Evolutionary conservation across 2,329 filamentous ascomycete species (phyloP).

Genomic region (Aquanectria penicillioides): DNA sequence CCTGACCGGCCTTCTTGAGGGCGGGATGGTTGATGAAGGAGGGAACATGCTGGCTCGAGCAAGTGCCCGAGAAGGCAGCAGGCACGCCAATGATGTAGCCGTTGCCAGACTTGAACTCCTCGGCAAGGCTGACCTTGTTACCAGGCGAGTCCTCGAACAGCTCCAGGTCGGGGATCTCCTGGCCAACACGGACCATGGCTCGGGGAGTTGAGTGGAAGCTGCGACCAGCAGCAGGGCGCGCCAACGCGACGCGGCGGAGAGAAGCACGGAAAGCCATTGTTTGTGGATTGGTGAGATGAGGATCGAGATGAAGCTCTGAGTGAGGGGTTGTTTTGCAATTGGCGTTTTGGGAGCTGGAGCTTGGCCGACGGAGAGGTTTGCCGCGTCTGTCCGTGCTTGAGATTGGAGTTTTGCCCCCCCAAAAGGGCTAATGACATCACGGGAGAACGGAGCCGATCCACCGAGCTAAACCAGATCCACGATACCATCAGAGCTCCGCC

Average conservation of each 20-base stretch:
- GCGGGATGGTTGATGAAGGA: conserved; percentile 85
- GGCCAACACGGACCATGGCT: conserved; percentile 78
- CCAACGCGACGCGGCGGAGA: conserved; percentile 46
- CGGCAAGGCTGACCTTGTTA: conserved; percentile 88
- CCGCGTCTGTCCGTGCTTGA: not conserved
- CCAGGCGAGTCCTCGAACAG: conserved; percentile 88
- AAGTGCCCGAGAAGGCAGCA: conserved; percentile 74
- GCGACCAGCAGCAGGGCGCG: conserved; percentile 45
- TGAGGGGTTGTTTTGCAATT: conserved; percentile 23
- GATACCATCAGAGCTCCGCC: conserved; percentile 8
- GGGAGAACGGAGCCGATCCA: conserved; percentile 13
- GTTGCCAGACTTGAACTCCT: conserved; percentile 76
- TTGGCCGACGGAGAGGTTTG: not conserved
- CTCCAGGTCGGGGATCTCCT: conserved; percentile 80
- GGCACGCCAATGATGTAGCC: conserved; percentile 88
- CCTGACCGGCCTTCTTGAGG: conserved; percentile 81
- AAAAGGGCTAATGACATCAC: conserved; percentile 39
- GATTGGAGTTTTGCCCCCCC: conserved; percentile 1
- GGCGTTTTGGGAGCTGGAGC: conserved; percentile 4
- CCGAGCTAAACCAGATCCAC: conserved; percentile 12
- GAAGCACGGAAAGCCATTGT: conserved; percentile 51
- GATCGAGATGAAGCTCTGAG: conserved; percentile 11
- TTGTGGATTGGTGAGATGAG: conserved; percentile 1
- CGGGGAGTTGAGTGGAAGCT: conserved; percentile 73
- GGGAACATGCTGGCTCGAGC: conserved; percentile 77